Base-by-base conservation (phyloP, 257 asterid species). In the Solanum etuberosum region DNA sequence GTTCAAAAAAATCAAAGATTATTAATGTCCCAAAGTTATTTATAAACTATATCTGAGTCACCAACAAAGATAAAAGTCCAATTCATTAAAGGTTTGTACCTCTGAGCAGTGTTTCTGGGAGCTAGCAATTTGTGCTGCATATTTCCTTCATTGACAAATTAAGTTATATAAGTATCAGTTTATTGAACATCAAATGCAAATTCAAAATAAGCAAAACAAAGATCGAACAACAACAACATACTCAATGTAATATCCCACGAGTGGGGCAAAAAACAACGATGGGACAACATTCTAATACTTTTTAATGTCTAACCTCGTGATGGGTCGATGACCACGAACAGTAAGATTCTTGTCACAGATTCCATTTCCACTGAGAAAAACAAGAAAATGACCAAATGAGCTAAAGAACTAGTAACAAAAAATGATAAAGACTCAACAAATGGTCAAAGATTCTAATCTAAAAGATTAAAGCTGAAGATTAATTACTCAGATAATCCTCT, bases 401-500 rank as follows among this genome's bases (percentile, higher is more conserved):
- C 34, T 65, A 84, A 71, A 35, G 3, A 80, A 63, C 21, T 67
- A 65, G 73, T 65, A 38, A 35, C 51, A 31, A 10, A 29, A 34
- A 84, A 67, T 7, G 31, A 16, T 32, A 51, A 16, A 34, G 11
- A 87, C 25, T 76, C 12, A 31, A 57, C 38, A 3, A 23, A 68
- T 38, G 38, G 2, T 15, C 20, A 68, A 46, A 85, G 38, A 63
- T 20, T 21, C 16, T 67, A 27, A 34, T 63, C 51, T 83, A 88
- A 85, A 57, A 63, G 10, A 76, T 21, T 23, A 48, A 86, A 71
- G 90, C 18, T 21, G 86, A 85, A 90, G 94, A 89, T 57, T 93
- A 94, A 88, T 65, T 94, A 96, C 98, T 91, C 96, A 82, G 98
- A 90, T 86, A 88, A 92, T 57, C 91, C 94, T 88, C 96, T 93